Percentiles rank a stretch among this genome's conserved stretches.
phyloP scores from a whole-genome alignment of 2,329 filamentous ascomycete species.

The Botrytis tulipae region DNA sequence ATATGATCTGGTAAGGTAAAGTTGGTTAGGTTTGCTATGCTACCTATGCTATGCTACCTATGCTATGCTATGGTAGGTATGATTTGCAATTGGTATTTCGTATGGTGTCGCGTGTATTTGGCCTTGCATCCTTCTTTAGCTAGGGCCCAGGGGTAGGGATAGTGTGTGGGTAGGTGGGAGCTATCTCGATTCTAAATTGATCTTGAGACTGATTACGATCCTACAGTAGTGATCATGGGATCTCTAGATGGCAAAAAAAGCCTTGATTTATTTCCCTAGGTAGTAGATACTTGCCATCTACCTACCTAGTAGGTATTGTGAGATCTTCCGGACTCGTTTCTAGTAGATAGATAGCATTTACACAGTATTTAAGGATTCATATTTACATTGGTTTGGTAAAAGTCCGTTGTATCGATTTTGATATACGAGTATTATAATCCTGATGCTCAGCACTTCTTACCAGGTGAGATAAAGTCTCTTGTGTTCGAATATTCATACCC shows the following conservation, averaged over 20 bases:
- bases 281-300: not conserved
- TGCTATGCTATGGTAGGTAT: not conserved
- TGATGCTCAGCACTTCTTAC: not conserved
- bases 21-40: too few relatives aligned
- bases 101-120: conserved; percentile 1
- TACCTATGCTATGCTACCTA: too few relatives aligned
- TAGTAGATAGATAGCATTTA: not conserved
- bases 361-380: not conserved
- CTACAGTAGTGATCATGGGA: not conserved
- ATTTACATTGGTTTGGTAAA: not conserved
- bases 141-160: not conserved
- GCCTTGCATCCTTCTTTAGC: not conserved
- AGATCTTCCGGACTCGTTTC: not conserved
- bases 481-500: not conserved
- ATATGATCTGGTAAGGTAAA: not conserved
- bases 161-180: not conserved
- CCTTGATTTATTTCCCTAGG: not conserved
- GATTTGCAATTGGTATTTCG: not conserved
- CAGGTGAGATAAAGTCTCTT: not conserved
- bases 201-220: not conserved
- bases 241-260: not conserved
- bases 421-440: not conserved
- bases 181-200: not conserved
- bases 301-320: not conserved
- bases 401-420: not conserved